Conservation (phyloP, 306 rosid species). For the Calophaca sinica region DNA sequence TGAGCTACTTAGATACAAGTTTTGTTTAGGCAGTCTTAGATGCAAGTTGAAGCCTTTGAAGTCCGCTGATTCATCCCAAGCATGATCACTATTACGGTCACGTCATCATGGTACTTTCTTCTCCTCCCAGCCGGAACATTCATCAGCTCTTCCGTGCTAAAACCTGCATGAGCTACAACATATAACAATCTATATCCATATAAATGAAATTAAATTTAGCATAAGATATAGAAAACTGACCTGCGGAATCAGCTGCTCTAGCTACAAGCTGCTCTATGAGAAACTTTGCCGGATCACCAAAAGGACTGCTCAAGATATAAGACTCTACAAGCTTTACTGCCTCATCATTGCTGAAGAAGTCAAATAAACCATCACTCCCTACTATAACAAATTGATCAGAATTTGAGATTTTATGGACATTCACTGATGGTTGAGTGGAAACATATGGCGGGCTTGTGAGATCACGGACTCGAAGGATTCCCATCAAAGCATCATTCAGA, state of each 20-base stretch:
- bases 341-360: conserved; percentile 92
- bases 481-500: conserved; percentile 96
- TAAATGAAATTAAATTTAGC: conserved; percentile 25
- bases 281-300: conserved; percentile 93
- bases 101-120: conserved; percentile 97
- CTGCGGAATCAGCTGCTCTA: conserved; percentile 88
- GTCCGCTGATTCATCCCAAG: conserved; percentile 92
- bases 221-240: conserved; percentile 49
- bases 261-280: conserved; percentile 74
- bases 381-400: conserved; percentile 80
- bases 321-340: conserved; percentile 79
- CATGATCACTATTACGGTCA: conserved; percentile 83
- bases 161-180: conserved; percentile 60
- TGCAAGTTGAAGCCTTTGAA: conserved; percentile 86
- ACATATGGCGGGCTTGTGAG: conserved; percentile 93
- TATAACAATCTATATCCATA: background rate
- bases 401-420: conserved; percentile 76
- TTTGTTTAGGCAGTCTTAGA: conserved; percentile 40
- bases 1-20: conserved; percentile 39
- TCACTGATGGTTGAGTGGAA: conserved; percentile 79
- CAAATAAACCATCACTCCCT: conserved; percentile 96
- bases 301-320: conserved; percentile 74
- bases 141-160: conserved; percentile 91
- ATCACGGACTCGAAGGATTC: conserved; percentile 89
- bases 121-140: conserved; percentile 89